Base-by-base conservation (phyloP, 179 eudicot genomes). In the Amaranthus tricolor region DNA sequence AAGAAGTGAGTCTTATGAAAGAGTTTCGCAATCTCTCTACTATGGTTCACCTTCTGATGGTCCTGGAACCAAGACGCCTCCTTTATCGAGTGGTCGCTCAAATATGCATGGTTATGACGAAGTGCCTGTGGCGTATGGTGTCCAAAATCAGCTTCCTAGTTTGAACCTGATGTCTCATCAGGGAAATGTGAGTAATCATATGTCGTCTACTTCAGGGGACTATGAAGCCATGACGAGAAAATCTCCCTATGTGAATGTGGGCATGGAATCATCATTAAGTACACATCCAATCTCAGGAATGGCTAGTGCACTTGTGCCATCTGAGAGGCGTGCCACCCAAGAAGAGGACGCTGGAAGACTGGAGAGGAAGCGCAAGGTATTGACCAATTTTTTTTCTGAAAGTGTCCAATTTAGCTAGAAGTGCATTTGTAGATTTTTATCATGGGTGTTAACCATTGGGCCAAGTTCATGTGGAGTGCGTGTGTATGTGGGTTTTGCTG, bases 331-430 rank as follows among this genome's bases (percentile, higher is more conserved):
- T 71, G 76, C 73, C 58, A 56, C 82, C 50, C 88, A 77, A 60
- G 96, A 90, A 24, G 97, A 93, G 45, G 99, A 93, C 21, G 79
- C 72, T 64, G 80, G 57, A 54, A 88, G 89, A 70, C 64, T 84
- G 49, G 96, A 94, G 77, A 90, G 85, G 77, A 94, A 91, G 78
- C 88, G 94, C 47, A 94, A 94, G 98, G 98, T 91, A 75, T 68
- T 56, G 47, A 55, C 7, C 7, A 47, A 52, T 61, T 24, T 5
- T 13, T 77, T 47, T 68, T 40, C 43, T 43, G 5, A n/a, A 60
- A 4, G 10, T 40, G 43, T 44, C 49, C 47, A 54, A 66, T 16
- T 31, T 56, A 45, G 59, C 55, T 54, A 10, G 31, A 48, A 54
- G 54, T 66, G n/a, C 54, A 48, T 21, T 13, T 52, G 20, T 14